A percentile compares a stretch with the other conserved stretches of the same genome.
phyloP scores from a whole-genome alignment of 805 yeast species.

The Saccharomycopsis amapae region DNA sequence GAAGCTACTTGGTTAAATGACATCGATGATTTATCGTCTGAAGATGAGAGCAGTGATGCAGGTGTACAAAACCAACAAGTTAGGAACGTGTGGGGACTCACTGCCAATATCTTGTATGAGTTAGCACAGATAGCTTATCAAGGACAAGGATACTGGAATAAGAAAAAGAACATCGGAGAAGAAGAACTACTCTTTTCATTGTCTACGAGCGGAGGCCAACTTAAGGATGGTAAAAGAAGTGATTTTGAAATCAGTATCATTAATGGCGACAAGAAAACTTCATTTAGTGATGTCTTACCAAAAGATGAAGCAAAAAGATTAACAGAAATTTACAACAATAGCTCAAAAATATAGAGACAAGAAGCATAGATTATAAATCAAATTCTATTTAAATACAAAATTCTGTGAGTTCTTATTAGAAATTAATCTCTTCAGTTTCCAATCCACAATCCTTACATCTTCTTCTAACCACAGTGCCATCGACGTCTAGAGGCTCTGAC shows the following conservation, averaged over 20 bases:
- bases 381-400: neutral
- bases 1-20: constrained; percentile 62
- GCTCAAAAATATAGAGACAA: neutral
- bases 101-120: constrained; percentile 74
- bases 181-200: constrained; percentile 48
- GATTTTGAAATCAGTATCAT: constrained; percentile 41
- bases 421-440: constrained; percentile 57
- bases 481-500: constrained; percentile 47
- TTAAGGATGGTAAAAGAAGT: constrained; percentile 35
- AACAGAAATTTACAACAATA: constrained; percentile 35
- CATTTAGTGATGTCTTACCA: constrained; percentile 41
- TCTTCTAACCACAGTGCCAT: constrained; percentile 39
- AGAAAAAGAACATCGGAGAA: constrained; percentile 35
- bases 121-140: constrained; percentile 50
- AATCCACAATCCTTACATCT: constrained; percentile 78
- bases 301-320: constrained; percentile 36
- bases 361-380: neutral
- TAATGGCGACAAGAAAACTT: constrained; percentile 32
- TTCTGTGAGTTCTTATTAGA: neutral
- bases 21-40: constrained; percentile 53
- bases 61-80: constrained; percentile 31
- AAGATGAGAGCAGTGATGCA: constrained; percentile 37
- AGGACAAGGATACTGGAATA: constrained; percentile 27
- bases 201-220: constrained; percentile 38
- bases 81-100: constrained; percentile 79